phyloP scores from a whole-genome alignment of 805 yeast genomes.

The Pichia rugopelliculosa region DNA sequence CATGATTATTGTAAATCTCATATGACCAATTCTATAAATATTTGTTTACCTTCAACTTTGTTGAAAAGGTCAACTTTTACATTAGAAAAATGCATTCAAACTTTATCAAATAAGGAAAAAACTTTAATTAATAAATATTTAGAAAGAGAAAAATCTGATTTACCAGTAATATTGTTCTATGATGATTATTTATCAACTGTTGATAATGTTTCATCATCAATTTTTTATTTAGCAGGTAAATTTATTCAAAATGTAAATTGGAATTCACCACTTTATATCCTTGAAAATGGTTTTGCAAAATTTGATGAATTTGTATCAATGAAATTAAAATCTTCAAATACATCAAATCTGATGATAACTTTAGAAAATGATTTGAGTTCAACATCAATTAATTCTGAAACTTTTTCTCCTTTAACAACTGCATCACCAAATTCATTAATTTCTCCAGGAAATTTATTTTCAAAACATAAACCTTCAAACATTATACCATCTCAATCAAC shows the following conservation, averaged over 20 bases:
- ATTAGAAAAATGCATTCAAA: slow-evolving; percentile 52
- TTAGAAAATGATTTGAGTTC: slow-evolving; percentile 1
- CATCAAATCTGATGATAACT: neutral
- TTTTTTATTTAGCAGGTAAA: slow-evolving; percentile 43
- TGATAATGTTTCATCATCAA: slow-evolving; percentile 28
- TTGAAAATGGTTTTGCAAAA: slow-evolving; percentile 35
- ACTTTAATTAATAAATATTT: slow-evolving; percentile 33
- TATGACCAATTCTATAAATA: slow-evolving; percentile 55
- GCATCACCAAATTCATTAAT: slow-evolving; percentile 16
- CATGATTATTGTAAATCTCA: slow-evolving; percentile 60
- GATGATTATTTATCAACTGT: slow-evolving; percentile 35
- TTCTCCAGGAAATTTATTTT: slow-evolving; percentile 1
- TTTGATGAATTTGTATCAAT: slow-evolving; percentile 21
- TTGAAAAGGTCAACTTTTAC: slow-evolving; percentile 69
- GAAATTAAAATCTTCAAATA: neutral
- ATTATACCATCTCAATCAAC: slow-evolving; percentile 4
- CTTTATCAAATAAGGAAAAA: slow-evolving; percentile 49
- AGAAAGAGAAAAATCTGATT: slow-evolving; percentile 20
- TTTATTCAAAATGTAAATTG: slow-evolving; percentile 34
- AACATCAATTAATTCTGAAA: slow-evolving; percentile 5
- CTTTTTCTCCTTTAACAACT: slow-evolving; percentile 16
- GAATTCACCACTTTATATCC: slow-evolving; percentile 35
- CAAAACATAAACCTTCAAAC: neutral
- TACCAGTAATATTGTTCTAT: slow-evolving; percentile 43
- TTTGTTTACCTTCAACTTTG: slow-evolving; percentile 86